Percentiles rank a stretch among this genome's conserved stretches.
Evolutionary conservation across 345 rosid species (phyloP).

Genomic region (Adansonia digitata): DNA sequence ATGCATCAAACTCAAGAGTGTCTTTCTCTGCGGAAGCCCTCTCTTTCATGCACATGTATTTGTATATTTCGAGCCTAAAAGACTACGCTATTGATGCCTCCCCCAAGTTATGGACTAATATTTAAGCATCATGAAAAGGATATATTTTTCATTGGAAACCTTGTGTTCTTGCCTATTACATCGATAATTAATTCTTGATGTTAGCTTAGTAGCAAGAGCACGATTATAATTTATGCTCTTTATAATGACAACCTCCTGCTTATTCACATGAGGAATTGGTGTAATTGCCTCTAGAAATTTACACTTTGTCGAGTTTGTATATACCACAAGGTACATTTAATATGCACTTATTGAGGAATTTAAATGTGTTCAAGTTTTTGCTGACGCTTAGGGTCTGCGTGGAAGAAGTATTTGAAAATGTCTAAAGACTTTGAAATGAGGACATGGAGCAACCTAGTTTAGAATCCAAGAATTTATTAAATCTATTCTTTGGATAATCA

Average conservation of each 20-base stretch:
- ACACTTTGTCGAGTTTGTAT: constrained; percentile 70
- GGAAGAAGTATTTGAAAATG: not conserved
- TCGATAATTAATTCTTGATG: not conserved
- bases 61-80: not conserved
- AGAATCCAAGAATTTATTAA: not conserved
- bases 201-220: not conserved
- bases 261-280: too few relatives aligned
- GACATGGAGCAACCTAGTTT: not conserved
- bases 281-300: constrained; percentile 62
- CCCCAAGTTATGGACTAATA: not conserved
- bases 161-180: not conserved
- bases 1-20: too few relatives aligned
- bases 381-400: not conserved
- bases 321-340: constrained; percentile 59
- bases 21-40: not conserved
- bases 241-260: not conserved
- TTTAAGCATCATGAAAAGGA: not conserved
- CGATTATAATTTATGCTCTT: not conserved
- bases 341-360: not conserved
- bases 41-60: not conserved
- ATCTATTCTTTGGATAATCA: not conserved
- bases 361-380: not conserved
- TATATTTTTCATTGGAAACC: not conserved
- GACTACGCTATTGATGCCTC: not conserved
- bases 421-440: not conserved